Evolutionary conservation across 805 yeast species (phyloP).

Genomic region (Candida coquimbonensis): DNA sequence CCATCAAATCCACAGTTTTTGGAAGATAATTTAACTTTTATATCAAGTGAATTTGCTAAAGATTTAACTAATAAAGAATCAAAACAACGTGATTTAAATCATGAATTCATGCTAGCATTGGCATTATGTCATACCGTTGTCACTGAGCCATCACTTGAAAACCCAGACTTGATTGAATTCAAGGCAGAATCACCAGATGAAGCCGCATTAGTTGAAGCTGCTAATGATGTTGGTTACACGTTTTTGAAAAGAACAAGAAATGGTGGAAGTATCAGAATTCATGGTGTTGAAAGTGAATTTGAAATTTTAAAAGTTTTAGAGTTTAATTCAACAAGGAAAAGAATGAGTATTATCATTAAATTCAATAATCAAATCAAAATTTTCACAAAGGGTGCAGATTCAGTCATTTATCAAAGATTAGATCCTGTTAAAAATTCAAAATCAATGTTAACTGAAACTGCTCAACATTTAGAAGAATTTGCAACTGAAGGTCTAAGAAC

Average conservation of each 20-base stretch:
- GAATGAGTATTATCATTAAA: conserved; percentile 77
- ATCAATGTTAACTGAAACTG: conserved; percentile 50
- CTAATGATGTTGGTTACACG: conserved; percentile 67
- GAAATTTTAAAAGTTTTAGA: conserved; percentile 64
- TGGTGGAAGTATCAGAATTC: conserved; percentile 59
- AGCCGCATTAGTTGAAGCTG: conserved; percentile 77
- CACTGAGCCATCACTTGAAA: conserved; percentile 57
- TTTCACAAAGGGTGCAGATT: conserved; percentile 81
- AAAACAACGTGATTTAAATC: conserved; percentile 48
- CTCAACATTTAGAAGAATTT: conserved; percentile 64
- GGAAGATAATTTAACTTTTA: conserved; percentile 57
- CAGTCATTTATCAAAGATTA: conserved; percentile 63
- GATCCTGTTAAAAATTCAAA: conserved; percentile 36
- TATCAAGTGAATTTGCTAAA: conserved; percentile 55
- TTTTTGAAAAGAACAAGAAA: conserved; percentile 61
- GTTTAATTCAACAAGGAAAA: conserved; percentile 76
- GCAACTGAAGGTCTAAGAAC: conserved; percentile 83
- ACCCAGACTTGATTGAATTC: conserved; percentile 47
- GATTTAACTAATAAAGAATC: conserved; percentile 45
- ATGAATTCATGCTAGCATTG: conserved; percentile 67
- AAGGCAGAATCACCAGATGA: conserved; percentile 88
- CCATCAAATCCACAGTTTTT: conserved; percentile 34
- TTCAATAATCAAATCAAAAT: conserved; percentile 53
- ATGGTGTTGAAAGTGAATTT: conserved; percentile 62
- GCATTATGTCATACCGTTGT: conserved; percentile 76